Percentiles rank a stretch among this genome's conserved stretches.
These are phyloP conservation scores for Xylariaceae sp. DNA, from an alignment of 2,329 filamentous ascomycete genomes.

Conservation along the genomic window DNA sequence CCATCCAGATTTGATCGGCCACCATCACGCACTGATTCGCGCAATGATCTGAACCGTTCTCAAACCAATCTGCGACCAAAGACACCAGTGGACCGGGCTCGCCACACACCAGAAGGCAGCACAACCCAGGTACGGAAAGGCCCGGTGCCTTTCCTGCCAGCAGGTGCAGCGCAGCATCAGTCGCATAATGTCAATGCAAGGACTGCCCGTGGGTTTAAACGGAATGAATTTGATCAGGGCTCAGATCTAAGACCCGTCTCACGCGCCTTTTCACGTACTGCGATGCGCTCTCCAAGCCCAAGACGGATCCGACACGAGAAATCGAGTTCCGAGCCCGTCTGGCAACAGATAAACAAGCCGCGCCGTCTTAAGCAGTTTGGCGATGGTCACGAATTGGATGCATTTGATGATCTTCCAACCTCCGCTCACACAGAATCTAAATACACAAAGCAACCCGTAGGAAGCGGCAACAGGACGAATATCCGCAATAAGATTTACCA, in stretches of 20 bases:
- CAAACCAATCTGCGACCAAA: conserved; percentile 57
- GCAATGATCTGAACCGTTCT: conserved; percentile 48
- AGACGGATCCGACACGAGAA: conserved; percentile 42
- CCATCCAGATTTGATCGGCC: conserved; percentile 51
- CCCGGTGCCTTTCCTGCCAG: conserved; percentile 72
- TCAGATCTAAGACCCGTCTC: conserved; percentile 55
- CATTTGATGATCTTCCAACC: conserved; percentile 91
- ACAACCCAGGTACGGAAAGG: conserved; percentile 53
- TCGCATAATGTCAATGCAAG: conserved; percentile 76
- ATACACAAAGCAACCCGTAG: conserved; percentile 75
- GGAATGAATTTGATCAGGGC: conserved; percentile 75
- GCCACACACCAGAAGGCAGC: conserved; percentile 46
- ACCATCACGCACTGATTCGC: conserved; percentile 52
- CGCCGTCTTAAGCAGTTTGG: conserved; percentile 72
- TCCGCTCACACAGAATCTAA: conserved; percentile 76
- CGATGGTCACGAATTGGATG: conserved; percentile 86
- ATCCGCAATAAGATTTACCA: conserved; percentile 55
- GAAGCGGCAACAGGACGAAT: conserved; percentile 61
- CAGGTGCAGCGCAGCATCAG: conserved; percentile 67
- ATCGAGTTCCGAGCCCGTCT: conserved; percentile 41
- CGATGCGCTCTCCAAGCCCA: conserved; percentile 58
- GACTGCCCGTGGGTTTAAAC: conserved; percentile 64
- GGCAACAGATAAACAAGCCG: conserved; percentile 70
- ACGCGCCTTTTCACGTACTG: conserved; percentile 53
- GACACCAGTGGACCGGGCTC: conserved; percentile 64